Conservation (phyloP, 2,329 filamentous ascomycete species). For the Aspergillus sp. region DNA sequence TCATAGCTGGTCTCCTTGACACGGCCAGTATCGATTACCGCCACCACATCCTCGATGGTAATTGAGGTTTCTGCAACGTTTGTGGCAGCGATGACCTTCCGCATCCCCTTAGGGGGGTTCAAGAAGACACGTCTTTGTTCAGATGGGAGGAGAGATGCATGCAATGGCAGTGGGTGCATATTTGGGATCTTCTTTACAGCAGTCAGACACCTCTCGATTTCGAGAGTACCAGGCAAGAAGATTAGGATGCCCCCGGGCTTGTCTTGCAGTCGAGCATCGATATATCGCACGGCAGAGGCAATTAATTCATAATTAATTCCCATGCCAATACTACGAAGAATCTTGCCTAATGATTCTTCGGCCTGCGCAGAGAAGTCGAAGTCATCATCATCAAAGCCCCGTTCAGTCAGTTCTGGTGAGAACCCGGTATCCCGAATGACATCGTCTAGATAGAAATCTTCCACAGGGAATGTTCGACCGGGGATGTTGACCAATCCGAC, state of each 20-base stretch:
- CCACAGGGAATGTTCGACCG: slow-evolving; percentile 83
- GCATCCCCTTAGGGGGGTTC: slow-evolving; percentile 67
- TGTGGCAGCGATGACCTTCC: slow-evolving; percentile 90
- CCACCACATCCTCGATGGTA: slow-evolving; percentile 95
- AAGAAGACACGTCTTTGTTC: slow-evolving; percentile 88
- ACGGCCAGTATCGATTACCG: slow-evolving; percentile 88
- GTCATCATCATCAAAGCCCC: slow-evolving; percentile 28
- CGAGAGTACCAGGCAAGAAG: slow-evolving; percentile 85
- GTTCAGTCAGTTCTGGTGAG: slow-evolving; percentile 34
- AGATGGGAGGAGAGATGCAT: slow-evolving; percentile 82
- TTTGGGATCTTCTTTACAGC: slow-evolving; percentile 60
- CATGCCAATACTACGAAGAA: slow-evolving; percentile 68
- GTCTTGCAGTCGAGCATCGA: slow-evolving; percentile 70
- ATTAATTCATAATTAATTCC: slow-evolving; percentile 91
- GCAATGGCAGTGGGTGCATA: slow-evolving; percentile 77
- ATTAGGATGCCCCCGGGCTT: slow-evolving; percentile 87
- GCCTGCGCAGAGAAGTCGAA: slow-evolving; percentile 26
- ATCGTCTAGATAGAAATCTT: slow-evolving; percentile 87
- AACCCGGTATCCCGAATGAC: slow-evolving; percentile 77
- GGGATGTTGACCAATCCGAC: slow-evolving; percentile 83
- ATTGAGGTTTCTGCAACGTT: slow-evolving; percentile 98
- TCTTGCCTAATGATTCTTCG: slow-evolving; percentile 57
- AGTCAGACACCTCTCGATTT: slow-evolving; percentile 78
- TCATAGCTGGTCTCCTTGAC: slow-evolving; percentile 98
- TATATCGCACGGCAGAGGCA: slow-evolving; percentile 70